phyloP scores from a whole-genome alignment of 805 yeast genomes.

The Pichia cabralensis region DNA sequence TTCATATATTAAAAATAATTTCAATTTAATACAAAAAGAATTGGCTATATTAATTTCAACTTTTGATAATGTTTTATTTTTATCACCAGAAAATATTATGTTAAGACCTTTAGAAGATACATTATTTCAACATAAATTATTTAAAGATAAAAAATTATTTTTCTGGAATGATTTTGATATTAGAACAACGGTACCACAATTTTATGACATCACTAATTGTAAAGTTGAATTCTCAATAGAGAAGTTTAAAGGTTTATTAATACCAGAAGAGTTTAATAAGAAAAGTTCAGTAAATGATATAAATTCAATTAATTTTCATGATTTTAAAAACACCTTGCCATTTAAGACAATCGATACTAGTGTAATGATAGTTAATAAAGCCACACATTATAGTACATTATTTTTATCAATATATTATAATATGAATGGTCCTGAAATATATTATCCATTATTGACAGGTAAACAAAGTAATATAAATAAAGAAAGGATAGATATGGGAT shows the following conservation, averaged over 20 bases:
- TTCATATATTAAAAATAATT: slow-evolving; percentile 31
- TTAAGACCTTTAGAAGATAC: slow-evolving; percentile 29
- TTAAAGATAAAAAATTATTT: slow-evolving; percentile 41
- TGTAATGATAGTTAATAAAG: slow-evolving; percentile 38
- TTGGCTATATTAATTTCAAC: slow-evolving; percentile 34
- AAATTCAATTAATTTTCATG: slow-evolving; percentile 16
- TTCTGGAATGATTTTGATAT: slow-evolving; percentile 83
- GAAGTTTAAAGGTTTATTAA: slow-evolving; percentile 23
- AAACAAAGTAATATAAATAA: slow-evolving; percentile 28
- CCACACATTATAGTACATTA: slow-evolving; percentile 36
- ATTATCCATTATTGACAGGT: slow-evolving; percentile 26
- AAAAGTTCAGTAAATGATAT: slow-evolving; percentile 12
- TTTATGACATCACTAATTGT: slow-evolving; percentile 51
- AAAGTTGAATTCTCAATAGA: slow-evolving; percentile 26
- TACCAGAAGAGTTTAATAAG: slow-evolving; percentile 12
- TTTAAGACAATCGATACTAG: slow-evolving; percentile 43
- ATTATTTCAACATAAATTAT: slow-evolving; percentile 38
- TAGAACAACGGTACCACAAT: slow-evolving; percentile 62
- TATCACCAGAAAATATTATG: slow-evolving; percentile 37
- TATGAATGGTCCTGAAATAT: slow-evolving; percentile 33
- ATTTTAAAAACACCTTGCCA: slow-evolving; percentile 36
- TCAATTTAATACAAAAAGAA: slow-evolving; percentile 28
- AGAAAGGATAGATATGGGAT: slow-evolving; percentile 42
- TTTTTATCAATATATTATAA: slow-evolving; percentile 41
- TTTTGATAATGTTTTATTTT: slow-evolving; percentile 35